Percentiles rank a stretch among this genome's conserved stretches.
Evolutionary conservation across 257 asterid genomes (phyloP).

Genomic region (Salvia rosmarinus): DNA sequence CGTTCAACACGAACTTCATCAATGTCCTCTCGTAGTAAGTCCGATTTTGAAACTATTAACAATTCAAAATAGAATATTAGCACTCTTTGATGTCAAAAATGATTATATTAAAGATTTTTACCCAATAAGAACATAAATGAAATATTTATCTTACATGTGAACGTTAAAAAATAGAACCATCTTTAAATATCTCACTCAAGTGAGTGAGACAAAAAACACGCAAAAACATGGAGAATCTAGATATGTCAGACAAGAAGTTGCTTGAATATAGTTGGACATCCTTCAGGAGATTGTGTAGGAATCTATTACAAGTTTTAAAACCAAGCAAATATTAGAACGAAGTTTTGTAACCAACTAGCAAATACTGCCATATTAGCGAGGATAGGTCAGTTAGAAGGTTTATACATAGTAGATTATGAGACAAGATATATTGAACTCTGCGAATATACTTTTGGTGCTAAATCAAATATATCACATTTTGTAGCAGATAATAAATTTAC

Average conservation of each 20-base stretch:
- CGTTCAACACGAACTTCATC: too few relatives aligned
- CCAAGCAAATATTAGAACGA: background rate
- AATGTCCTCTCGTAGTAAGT: too few relatives aligned
- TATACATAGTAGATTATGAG: background rate
- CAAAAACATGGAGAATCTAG: constrained; percentile 34
- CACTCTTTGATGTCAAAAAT: too few relatives aligned
- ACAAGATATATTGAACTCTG: background rate
- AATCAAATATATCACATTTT: background rate
- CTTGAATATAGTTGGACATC: constrained; percentile 7
- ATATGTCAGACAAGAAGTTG: constrained; percentile 20
- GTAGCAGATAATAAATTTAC: too few relatives aligned
- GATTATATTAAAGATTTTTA: too few relatives aligned
- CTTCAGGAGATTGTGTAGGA: constrained; percentile 2
- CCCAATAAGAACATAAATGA: too few relatives aligned
- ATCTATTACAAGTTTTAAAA: constrained; percentile 1
- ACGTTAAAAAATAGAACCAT: too few relatives aligned
- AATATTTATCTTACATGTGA: too few relatives aligned
- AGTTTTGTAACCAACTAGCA: background rate
- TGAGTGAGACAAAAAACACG: constrained; percentile 96
- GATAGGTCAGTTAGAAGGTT: too few relatives aligned
- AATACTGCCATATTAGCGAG: constrained; percentile 11
- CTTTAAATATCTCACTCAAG: constrained; percentile 86
- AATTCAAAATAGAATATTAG: too few relatives aligned
- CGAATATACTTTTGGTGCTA: constrained; percentile 1
- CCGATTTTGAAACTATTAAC: too few relatives aligned